Evolutionary conservation across 805 yeast genomes (phyloP), one percentile per base, ranked within the genome.

Genomic region (Clavispora asparagi): DNA sequence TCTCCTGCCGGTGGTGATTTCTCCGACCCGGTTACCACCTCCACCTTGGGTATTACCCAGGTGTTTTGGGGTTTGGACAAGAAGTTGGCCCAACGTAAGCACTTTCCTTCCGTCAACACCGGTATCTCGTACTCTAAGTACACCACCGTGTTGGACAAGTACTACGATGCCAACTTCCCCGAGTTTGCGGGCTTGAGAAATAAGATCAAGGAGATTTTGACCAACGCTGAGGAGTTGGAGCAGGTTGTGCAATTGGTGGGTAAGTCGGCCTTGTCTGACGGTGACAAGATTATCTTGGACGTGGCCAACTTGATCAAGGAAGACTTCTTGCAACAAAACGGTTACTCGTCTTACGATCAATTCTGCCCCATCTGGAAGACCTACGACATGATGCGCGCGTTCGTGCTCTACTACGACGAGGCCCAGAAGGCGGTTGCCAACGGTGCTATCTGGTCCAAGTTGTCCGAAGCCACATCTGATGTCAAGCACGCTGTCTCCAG

Each of bases 1-100:
- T 94, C 98, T 5, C 99, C 99, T 57, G 98, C 99, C 46, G 99
- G 99, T 83, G 99, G 99, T 84, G 99, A 94, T 78, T 92, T 94
- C 84, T 92, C 98, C 25, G 99, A 94, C 75, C 99, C 99, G 39
- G 99, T 94, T 58, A 94, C 99, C 26, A 92, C 98, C 17, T 82
- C 99, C 7, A 94, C 99, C 31, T 81, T 94, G 63, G 98, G 97
- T 86, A 94, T 94, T 59, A 94, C 99, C n/a, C 99, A 94, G 77
- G 99, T 94, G 44, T 94, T 94, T 77, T 94, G 99, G 99, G 99
- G 99, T 74, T 81, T 94, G 71, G 99, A 94, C 75, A 94, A 94
- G 75, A 94, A 92, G 72, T 81, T 94, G 63, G 99, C 99, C 23
- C 99, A 94, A 78, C 91, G 99, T 79, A 94, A 94, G 76, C 99